phyloP scores from a whole-genome alignment of 257 asterid genomes.

The Penstemon barbatus region DNA sequence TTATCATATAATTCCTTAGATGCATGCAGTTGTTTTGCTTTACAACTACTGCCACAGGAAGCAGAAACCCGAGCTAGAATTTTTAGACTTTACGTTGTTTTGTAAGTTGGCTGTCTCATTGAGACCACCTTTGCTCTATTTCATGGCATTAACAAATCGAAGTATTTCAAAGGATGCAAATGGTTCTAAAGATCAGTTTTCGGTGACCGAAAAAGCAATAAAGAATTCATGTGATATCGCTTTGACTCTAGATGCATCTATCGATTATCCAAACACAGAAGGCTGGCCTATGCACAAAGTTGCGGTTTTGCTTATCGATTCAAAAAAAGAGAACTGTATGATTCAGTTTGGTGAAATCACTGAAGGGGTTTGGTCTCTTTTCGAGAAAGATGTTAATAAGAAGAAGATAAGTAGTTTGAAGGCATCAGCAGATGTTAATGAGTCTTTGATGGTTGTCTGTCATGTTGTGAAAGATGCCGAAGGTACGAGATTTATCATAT shows the following conservation, averaged over 20 bases:
- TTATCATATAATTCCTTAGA: slow-evolving; percentile 37
- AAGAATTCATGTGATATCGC: slow-evolving; percentile 63
- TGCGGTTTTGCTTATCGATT: slow-evolving; percentile 57
- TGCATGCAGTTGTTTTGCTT: slow-evolving; percentile 78
- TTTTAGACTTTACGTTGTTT: slow-evolving; percentile 44
- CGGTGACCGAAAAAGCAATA: slow-evolving; percentile 58
- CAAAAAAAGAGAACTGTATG: slow-evolving; percentile 48
- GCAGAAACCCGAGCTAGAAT: slow-evolving; percentile 38
- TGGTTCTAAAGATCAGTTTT: slow-evolving; percentile 38
- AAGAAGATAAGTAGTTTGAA: slow-evolving; percentile 36
- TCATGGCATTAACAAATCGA: slow-evolving; percentile 38
- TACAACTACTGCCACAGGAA: slow-evolving; percentile 81
- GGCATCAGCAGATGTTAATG: slow-evolving; percentile 23
- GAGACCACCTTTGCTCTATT: slow-evolving; percentile 43
- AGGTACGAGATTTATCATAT: slow-evolving; percentile 36
- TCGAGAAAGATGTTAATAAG: slow-evolving; percentile 46
- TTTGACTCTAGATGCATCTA: slow-evolving; percentile 42
- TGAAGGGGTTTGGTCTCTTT: slow-evolving; percentile 67
- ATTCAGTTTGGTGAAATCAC: slow-evolving; percentile 44
- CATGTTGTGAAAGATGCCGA: slow-evolving; percentile 46
- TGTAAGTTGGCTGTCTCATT: slow-evolving; percentile 49
- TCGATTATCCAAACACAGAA: slow-evolving; percentile 38
- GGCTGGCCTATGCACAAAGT: slow-evolving; percentile 54
- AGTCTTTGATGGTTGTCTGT: slow-evolving; percentile 46
- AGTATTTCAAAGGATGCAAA: slow-evolving; percentile 17